Evolutionary conservation across 768 basidiomycete species (phyloP), one percentile per base, ranked within the genome.

Genomic region (Fomitopsis serialis): DNA sequence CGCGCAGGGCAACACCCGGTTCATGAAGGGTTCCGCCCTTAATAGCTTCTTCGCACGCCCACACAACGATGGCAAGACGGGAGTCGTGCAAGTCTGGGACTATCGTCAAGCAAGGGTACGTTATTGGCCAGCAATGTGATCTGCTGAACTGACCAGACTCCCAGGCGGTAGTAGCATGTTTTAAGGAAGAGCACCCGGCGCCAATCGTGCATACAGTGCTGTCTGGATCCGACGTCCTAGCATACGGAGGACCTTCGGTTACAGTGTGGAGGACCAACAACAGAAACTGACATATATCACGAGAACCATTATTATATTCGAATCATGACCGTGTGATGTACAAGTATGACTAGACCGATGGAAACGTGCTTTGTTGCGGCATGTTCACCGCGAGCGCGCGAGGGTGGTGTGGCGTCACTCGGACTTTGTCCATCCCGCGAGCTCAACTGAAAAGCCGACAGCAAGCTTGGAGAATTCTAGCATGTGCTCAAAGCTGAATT

Each of bases 401-500:
- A 35, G 15, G 8, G 34, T 17, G 13, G 37, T 40, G 22, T 34
- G 40, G 32, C 45, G 37, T 49, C 62, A 65, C 12, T 66, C 48
- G 43, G 55, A 54, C 56, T 68, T 62, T 52, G 65, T 63, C 72
- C 74, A 74, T n/a, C 75, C 76, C 21, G 67, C 78, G 15, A 80
- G 63, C 64, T 81, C 80, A 54, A 80, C 66, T 12, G 75, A 78
- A 50, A 79, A 80, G 1, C 74, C 77, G 2, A 76, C 71, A 3
- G 75, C 74, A 17, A 82, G 70, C 69, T 81, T 81, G 55, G 79
- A 77, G 69, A 82, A 82, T 68, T 69, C 82, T 70, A 72, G 82
- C 89, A 95, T 92, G 67, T 98, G 94, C 5, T 74, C 69, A 67
- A 96, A 98, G 64, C 85, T 89, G 71, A 97, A 97, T 68, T 96